phyloP scores from a whole-genome alignment of 2,329 filamentous ascomycete genomes.

The Fonsecaea pugnacius region DNA sequence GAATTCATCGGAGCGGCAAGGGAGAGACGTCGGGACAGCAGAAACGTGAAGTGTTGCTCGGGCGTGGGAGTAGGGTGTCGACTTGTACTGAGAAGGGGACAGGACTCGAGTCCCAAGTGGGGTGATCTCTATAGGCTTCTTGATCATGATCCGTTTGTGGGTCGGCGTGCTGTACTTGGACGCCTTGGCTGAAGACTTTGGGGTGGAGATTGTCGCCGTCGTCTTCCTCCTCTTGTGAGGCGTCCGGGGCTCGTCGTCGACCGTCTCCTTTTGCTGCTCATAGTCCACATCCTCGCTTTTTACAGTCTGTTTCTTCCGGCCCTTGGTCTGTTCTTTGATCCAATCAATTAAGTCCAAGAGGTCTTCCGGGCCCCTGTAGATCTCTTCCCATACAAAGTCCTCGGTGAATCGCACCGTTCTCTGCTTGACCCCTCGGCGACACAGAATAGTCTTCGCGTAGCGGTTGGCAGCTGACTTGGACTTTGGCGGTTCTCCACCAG shows the following conservation, averaged over 20 bases:
- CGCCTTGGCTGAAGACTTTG: slow-evolving; percentile 46
- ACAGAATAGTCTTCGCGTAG: slow-evolving; percentile 85
- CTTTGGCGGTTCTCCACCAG: slow-evolving; percentile 74
- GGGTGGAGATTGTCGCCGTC: slow-evolving; percentile 49
- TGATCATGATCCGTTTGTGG: slow-evolving; percentile 72
- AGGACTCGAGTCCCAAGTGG: slow-evolving; percentile 87
- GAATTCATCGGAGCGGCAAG: slow-evolving; percentile 92
- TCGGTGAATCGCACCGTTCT: slow-evolving; percentile 88
- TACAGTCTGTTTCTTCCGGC: slow-evolving; percentile 37
- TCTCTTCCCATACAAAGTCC: slow-evolving; percentile 88
- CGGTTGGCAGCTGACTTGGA: slow-evolving; percentile 64
- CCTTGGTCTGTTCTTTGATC: slow-evolving; percentile 73
- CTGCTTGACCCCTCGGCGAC: slow-evolving; percentile 85
- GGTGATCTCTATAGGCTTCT: slow-evolving; percentile 92
- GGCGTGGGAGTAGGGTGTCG: slow-evolving; percentile 89
- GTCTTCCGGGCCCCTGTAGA: slow-evolving; percentile 70
- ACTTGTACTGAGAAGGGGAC: slow-evolving; percentile 69
- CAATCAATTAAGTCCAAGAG: slow-evolving; percentile 68
- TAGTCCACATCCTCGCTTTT: slow-evolving; percentile 35
- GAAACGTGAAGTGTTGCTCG: slow-evolving; percentile 90
- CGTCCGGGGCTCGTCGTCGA: slow-evolving; percentile 52
- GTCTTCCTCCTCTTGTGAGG: slow-evolving; percentile 62
- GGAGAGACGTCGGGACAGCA: slow-evolving; percentile 83
- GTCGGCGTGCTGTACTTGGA: slow-evolving; percentile 65
- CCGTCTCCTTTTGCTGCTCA: slow-evolving; percentile 37